Conservation (phyloP, 192 early-diverging fungal species). For the Linnemannia schmuckeri region DNA sequence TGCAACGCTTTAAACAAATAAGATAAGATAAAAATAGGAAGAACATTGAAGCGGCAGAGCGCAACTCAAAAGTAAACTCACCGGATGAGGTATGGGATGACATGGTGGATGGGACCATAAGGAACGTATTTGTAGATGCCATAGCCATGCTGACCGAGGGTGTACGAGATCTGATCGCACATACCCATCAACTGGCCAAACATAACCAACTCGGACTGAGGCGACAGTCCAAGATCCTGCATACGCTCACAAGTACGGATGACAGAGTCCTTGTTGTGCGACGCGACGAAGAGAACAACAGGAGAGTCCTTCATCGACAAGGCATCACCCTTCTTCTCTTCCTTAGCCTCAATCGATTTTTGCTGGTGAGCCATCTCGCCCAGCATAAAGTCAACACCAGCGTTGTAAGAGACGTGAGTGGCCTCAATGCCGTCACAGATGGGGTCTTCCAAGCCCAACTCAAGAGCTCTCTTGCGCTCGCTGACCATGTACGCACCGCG, state of each 20-base stretch:
- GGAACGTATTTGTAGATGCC: conserved; percentile 93
- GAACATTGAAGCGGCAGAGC: neutral
- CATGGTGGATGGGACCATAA: conserved; percentile 91
- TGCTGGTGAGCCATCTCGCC: conserved; percentile 55
- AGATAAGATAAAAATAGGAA: neutral
- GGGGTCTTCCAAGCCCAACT: conserved; percentile 79
- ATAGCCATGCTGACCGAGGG: conserved; percentile 79
- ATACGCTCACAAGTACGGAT: conserved; percentile 70
- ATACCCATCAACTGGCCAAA: conserved; percentile 96
- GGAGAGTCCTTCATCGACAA: conserved; percentile 53
- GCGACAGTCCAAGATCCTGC: conserved; percentile 67
- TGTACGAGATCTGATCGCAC: conserved; percentile 92
- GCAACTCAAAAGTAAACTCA: neutral
- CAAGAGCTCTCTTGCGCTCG: conserved; percentile 73
- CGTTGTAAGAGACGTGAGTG: conserved; percentile 88
- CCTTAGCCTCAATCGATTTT: neutral
- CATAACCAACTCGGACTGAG: conserved; percentile 73
- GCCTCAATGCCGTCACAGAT: conserved; percentile 82
- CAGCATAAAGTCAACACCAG: conserved; percentile 79
- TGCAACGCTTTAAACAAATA: neutral
- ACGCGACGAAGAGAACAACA: conserved; percentile 86
- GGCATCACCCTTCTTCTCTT: conserved; percentile 4
- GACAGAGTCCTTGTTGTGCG: conserved; percentile 89
- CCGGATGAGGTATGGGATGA: conserved; percentile 93
- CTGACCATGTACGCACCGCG: conserved; percentile 67